Evolutionary conservation across 2,329 filamentous ascomycete genomes (phyloP), one percentile per base, ranked within the genome.

Genomic region (Tricladium varicosporioides): DNA sequence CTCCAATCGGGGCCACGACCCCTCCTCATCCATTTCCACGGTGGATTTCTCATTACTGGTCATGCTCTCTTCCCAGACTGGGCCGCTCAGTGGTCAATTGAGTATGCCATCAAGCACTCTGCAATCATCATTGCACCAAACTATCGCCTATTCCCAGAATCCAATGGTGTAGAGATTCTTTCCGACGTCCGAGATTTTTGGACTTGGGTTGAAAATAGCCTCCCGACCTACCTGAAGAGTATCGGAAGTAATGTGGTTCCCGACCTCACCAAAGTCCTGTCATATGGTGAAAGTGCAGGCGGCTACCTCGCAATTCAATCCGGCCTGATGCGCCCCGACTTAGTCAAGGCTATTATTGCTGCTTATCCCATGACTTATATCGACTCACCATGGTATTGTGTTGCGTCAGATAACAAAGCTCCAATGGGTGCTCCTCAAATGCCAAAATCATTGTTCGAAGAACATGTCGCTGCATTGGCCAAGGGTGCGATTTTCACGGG

Each of bases 111-210:
- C 14, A 42, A 44, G 5, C 55, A 65, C 22, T 57, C 56, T 13
- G 76, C 79, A n/a, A 74, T 82, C 46, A 67, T 76, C 19, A 63
- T 81, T 5, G 8, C 45, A 22, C 49, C 54, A 1, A 77, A 80
- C 65, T 79, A 83, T 68, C 78, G 79, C 8, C 74, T 82, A 2
- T 59, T 79, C n/a, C 80, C 80, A n/a, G 78, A 81, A 58, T 69
- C 75, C 54, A 76, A 60, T 22, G 76, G 76, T 42, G 53, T 68
- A 1, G 75, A 81, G 10, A 77, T 81, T 56, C 70, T 80, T 19
- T 64, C 73, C 5, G 80, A 83, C 61, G 59, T 82, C 1, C 53
- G 66, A 5, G 75, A 79, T 58, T 77, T 80, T 63, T 81, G 75
- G 75, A 61, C 57, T 3, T 82, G 80, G 80, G 61, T 80, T 43